Percentiles rank a stretch among this genome's conserved stretches.
These are phyloP conservation scores for Tylopilus rubrobrunneus DNA, from an alignment of 768 basidiomycete species.

Conservation along the genomic window DNA sequence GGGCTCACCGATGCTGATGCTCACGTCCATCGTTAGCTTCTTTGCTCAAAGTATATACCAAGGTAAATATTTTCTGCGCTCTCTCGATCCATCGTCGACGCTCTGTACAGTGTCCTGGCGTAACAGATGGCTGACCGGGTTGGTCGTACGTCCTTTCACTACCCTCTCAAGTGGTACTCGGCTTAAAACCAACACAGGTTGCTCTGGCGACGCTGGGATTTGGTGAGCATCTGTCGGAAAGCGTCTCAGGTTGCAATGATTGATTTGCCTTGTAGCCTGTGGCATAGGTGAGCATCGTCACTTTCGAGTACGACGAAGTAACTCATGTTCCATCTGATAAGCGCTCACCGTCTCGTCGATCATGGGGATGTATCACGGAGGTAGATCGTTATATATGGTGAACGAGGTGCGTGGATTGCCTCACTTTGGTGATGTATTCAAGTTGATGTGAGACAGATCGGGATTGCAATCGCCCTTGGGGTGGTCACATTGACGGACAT, in stretches of 20 bases:
- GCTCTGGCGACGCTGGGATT: constrained; percentile 3
- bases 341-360: constrained; percentile 5
- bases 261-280: background rate
- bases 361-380: background rate
- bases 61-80: background rate
- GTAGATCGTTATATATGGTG: background rate
- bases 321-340: background rate
- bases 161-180: background rate
- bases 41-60: constrained; percentile 10
- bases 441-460: background rate
- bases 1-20: background rate
- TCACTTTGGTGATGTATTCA: too few relatives aligned
- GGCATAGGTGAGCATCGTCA: constrained; percentile 6
- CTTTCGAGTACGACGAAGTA: too few relatives aligned
- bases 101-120: constrained; percentile 4
- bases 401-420: constrained; percentile 3
- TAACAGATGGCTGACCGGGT: constrained; percentile 7
- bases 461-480: constrained; percentile 9
- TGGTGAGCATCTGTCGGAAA: background rate
- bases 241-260: background rate
- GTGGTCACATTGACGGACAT: constrained; percentile 15
- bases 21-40: constrained; percentile 7
- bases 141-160: constrained; percentile 2
- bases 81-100: background rate
- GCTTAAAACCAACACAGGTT: background rate